Conservation (phyloP, 495 filamentous ascomycete genomes). For the Beverwykella pulmonaria region DNA sequence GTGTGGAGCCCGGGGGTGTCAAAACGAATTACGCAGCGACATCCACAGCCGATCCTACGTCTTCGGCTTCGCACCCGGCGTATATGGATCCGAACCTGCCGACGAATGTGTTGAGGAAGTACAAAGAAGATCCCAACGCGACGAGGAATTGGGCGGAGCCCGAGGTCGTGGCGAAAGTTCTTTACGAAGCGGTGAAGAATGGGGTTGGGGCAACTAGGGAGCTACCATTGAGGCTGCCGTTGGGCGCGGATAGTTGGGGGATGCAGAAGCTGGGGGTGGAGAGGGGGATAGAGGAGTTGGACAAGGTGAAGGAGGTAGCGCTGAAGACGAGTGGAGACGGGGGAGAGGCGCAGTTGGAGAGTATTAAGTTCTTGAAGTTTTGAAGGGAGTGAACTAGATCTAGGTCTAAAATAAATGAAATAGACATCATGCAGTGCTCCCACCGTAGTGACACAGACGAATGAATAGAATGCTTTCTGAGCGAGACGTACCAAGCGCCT, state of each 20-base stretch:
- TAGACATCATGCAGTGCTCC: too few species aligned
- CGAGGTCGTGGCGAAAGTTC: slow-evolving; percentile 44
- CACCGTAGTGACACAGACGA: too few species aligned
- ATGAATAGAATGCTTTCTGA: too few species aligned
- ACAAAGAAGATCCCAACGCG: slow-evolving; percentile 39
- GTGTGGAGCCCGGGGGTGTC: slow-evolving; percentile 56
- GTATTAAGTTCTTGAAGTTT: slow-evolving; percentile 39
- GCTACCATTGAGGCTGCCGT: slow-evolving; percentile 51
- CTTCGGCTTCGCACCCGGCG: slow-evolving; percentile 41
- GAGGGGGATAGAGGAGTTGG: slow-evolving; percentile 42
- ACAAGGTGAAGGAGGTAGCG: slow-evolving; percentile 46
- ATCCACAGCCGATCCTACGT: slow-evolving; percentile 35
- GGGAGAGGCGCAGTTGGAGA: slow-evolving; percentile 39
- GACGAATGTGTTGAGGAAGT: slow-evolving; percentile 44
- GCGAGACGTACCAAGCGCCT: too few species aligned
- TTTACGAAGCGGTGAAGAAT: slow-evolving; percentile 46
- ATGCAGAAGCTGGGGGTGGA: slow-evolving; percentile 47
- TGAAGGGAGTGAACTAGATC: too few species aligned
- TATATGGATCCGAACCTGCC: slow-evolving; percentile 48
- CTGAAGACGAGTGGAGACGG: slow-evolving; percentile 35
- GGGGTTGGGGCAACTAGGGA: slow-evolving; percentile 34
- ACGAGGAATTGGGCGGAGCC: slow-evolving; percentile 44
- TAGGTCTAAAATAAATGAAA: too few species aligned
- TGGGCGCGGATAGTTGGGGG: slow-evolving; percentile 51
- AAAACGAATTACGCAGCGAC: slow-evolving; percentile 49